Base-by-base conservation (phyloP, 495 filamentous ascomycete species). In the Daldinia loculata region DNA sequence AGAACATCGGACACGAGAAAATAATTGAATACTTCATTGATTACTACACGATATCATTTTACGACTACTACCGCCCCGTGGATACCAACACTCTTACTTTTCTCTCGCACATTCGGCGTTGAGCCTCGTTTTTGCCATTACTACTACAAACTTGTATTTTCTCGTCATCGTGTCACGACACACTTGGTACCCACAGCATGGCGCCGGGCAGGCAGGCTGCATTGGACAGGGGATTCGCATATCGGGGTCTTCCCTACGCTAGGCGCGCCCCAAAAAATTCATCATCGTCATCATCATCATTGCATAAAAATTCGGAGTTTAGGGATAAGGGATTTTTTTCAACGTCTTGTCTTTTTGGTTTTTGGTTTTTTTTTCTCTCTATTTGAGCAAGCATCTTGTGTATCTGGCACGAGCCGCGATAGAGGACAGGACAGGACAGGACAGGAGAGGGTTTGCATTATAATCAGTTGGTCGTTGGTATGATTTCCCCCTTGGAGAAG, bases 261-360 rank as follows among this genome's bases (percentile, higher is more conserved):
- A 22, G 29, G n/a, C 38, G 3, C 24, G 32, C 34, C 53, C 9
- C 34, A 8, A 39, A 39, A 41, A 43, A 39, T 22, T 48, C n/a
- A 11, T 48, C 27, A 29, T 29, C 27, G 0, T 29, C 17, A 8
- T 45, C n/a, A 17, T 27, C 24, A 43, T 32, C 34, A 48, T 48
- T 56, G 62, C 62, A 65, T 65, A 41, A 41, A 48, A 39, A 30
- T 26, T 48, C 26, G 62, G 62, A 45, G 52, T 56, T 57, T n/a
- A 56, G 36, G 56, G 24, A 52, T 27, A 53, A 17, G 50, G 24
- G 15, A 53, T 26, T 53, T 27, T 52, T 26, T 53, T 53, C 48
- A 19, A 6, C 26, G n/a, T 34, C n/a, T 34, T 17, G 7, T 29
- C 27, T 29, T 29, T 29, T 29, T n/a, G n/a, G n/a, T n/a, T n/a